Percentiles rank a stretch among this genome's conserved stretches.
Evolutionary conservation across 1,284 basidiomycete genomes (phyloP).

Genomic region (Sanghuangporus weigelae): DNA sequence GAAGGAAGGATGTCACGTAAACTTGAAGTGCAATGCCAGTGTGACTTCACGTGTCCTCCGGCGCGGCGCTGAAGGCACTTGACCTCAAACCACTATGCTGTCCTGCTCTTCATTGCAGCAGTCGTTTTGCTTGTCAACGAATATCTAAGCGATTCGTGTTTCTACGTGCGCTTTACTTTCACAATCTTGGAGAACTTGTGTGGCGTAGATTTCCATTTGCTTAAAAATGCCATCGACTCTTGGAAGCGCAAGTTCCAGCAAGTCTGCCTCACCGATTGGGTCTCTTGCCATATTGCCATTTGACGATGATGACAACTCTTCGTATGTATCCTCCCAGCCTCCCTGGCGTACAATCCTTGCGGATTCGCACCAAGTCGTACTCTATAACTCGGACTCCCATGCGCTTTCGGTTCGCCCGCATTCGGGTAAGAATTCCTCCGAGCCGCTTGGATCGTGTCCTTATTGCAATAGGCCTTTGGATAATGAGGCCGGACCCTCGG

Average conservation of each 20-base stretch:
- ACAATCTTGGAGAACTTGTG: neutral
- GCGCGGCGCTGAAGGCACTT: neutral
- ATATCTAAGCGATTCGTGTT: neutral
- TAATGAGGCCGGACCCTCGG: constrained; percentile 22
- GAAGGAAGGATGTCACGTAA: no score
- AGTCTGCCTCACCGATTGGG: neutral
- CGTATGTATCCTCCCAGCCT: neutral
- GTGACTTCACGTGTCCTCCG: no score
- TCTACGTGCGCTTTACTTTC: neutral
- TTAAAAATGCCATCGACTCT: neutral
- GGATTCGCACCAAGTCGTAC: constrained; percentile 78
- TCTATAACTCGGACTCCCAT: constrained; percentile 85
- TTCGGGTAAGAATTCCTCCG: constrained; percentile 26
- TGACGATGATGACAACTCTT: neutral
- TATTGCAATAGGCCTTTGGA: constrained; percentile 60
- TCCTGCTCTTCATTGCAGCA: neutral
- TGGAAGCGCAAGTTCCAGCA: neutral
- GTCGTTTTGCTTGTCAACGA: neutral
- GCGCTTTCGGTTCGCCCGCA: constrained; percentile 64
- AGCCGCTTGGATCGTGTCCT: constrained; percentile 46
- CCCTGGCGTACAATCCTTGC: constrained; percentile 70
- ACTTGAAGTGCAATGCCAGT: no score
- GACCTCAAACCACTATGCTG: neutral
- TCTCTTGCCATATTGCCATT: constrained; percentile 1
- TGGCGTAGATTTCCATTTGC: no score